A percentile compares a stretch with the other conserved stretches of the same genome.
Conservation (phyloP, 2,329 filamentous ascomycete species). For the Metarhizium humberi region DNA sequence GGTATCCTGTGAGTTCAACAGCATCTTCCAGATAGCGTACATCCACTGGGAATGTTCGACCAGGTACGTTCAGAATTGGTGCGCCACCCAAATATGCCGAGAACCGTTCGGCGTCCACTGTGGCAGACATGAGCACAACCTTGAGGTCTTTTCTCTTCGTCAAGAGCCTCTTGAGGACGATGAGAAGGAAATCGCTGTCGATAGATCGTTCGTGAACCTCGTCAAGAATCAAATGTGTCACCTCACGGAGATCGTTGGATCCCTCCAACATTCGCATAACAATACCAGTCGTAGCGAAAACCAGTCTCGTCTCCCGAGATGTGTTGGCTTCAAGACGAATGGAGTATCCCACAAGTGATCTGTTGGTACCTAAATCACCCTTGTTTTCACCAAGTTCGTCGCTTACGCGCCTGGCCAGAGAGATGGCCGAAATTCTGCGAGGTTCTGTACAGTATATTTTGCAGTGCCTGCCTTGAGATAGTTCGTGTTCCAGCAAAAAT, state of each 20-base stretch:
- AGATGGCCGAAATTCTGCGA: conserved; percentile 90
- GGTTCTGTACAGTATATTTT: conserved; percentile 96
- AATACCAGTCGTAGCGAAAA: conserved; percentile 86
- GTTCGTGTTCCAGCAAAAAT: conserved; percentile 82
- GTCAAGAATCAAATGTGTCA: conserved; percentile 92
- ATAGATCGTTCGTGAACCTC: conserved; percentile 96
- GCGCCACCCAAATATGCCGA: conserved; percentile 80
- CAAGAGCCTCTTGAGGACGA: conserved; percentile 80
- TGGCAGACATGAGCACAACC: conserved; percentile 94
- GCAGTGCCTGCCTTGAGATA: conserved; percentile 69
- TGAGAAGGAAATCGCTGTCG: conserved; percentile 91
- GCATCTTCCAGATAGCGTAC: conserved; percentile 88
- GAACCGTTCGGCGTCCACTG: conserved; percentile 85
- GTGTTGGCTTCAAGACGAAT: conserved; percentile 88
- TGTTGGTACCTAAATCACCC: conserved; percentile 68
- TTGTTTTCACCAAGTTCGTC: conserved; percentile 85
- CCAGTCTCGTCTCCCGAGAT: conserved; percentile 68
- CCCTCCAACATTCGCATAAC: conserved; percentile 97
- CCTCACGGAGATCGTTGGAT: conserved; percentile 74
- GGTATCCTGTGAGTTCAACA: conserved; percentile 76
- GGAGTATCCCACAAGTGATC: conserved; percentile 87
- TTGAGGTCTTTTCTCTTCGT: conserved; percentile 71
- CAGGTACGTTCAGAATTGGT: conserved; percentile 82
- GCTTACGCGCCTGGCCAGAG: conserved; percentile 83
- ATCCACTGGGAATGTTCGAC: conserved; percentile 85